Evolutionary conservation across 345 rosid species (phyloP).

Genomic region (Cardamine occulta): DNA sequence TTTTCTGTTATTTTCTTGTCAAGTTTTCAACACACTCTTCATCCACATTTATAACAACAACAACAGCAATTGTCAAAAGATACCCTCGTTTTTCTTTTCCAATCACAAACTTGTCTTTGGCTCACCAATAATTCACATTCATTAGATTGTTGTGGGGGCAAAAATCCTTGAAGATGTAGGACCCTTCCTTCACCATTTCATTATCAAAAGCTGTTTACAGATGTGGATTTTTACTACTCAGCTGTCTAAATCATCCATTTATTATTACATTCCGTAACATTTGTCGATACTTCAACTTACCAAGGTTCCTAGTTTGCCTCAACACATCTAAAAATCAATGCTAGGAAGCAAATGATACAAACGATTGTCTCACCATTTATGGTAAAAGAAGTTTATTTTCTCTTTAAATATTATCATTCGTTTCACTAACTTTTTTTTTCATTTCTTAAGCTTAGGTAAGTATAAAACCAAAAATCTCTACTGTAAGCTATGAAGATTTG

Average conservation of each 20-base stretch:
- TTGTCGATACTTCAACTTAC: constrained; percentile 14
- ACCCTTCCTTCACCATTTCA: constrained; percentile 20
- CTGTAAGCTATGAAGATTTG: constrained; percentile 3
- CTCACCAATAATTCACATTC: constrained; percentile 43
- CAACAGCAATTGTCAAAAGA: constrained; percentile 12
- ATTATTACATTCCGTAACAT: constrained; percentile 13
- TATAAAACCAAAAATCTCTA: neutral
- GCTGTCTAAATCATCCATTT: constrained; percentile 30
- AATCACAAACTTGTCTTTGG: neutral
- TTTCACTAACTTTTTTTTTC: neutral
- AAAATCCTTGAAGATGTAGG: constrained; percentile 39
- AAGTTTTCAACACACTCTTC: constrained; percentile 11
- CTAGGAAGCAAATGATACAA: no score
- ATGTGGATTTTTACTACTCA: constrained; percentile 9
- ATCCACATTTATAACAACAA: constrained; percentile 33
- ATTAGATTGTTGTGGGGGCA: constrained; percentile 40
- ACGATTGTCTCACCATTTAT: no score
- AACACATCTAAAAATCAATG: constrained; percentile 3
- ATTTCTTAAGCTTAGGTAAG: neutral
- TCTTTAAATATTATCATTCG: neutral
- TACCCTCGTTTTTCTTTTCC: neutral
- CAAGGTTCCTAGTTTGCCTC: neutral
- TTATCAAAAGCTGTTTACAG: constrained; percentile 33
- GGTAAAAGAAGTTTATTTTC: constrained; percentile 4
- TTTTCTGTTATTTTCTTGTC: constrained; percentile 6